Base-by-base conservation (phyloP, 352 stramenopile genomes). In the Hyaloperonospora brassicae region DNA sequence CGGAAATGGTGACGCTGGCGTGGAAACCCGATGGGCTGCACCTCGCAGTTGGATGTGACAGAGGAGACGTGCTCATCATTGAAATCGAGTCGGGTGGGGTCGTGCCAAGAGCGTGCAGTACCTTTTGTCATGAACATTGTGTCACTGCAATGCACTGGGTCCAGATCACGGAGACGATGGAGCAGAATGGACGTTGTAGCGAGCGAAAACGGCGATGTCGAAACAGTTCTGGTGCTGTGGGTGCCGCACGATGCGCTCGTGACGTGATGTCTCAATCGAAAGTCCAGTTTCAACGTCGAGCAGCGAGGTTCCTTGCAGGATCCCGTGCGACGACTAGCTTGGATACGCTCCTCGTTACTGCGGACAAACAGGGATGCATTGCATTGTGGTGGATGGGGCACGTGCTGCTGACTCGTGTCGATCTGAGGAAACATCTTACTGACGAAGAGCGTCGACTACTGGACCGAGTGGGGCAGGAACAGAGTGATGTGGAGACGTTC, bases 11-110 rank as follows among this genome's bases (percentile, higher is more conserved):
- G 52, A 58, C 62, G 8, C 10, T 93, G 24, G 72, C 45, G 22
- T 93, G 82, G 82, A 81, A 70, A 53, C 79, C 79, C 1, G 70
- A 89, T 40, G 82, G 82, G 7, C 61, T 76, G 45, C 66, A 67
- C 35, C 66, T 93, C 8, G 79, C 79, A 23, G 74, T 90, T 25
- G 82, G 82, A 11, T 76, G 75, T 44, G 73, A 84, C 35, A 68
- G 86, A 59, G 82, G 82, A 46, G 67, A 87, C 48, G 59, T 93
- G 44, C 72, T 78, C 23, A 55, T 89, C 58, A 85, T 84, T 50
- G 70, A 86, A 24, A 77, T 93, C 27, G 76, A 82, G 36, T 75
- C 72, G 0, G 71, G 65, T 27, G 61, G 70, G 57, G 58, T 52
- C 47, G 25, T 74, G 17, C 53, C 63, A 0, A 61, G 74, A 38